These are phyloP conservation scores for Apium graveolens DNA, from an alignment of 129 eudicot genomes.

Conservation along the genomic window DNA sequence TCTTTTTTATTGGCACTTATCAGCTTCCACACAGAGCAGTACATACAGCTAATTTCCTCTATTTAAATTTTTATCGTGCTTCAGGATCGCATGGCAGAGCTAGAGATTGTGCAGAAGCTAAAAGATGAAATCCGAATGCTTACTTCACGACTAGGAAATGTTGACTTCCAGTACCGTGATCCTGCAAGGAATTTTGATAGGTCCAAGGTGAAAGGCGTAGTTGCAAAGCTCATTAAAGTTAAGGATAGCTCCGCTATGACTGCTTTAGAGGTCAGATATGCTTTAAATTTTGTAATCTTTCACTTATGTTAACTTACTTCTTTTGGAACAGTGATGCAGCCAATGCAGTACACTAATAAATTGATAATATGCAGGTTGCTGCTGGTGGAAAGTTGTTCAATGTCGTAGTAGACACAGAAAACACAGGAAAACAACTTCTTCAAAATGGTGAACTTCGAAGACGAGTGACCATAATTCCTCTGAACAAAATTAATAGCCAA, in stretches of 20 bases:
- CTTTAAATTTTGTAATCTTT: slow-evolving; percentile 3
- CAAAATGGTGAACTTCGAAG: slow-evolving; percentile 80
- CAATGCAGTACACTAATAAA: not conserved
- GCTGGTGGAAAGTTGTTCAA: slow-evolving; percentile 94
- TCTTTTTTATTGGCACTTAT: slow-evolving; percentile 13
- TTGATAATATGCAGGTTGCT: slow-evolving; percentile 52
- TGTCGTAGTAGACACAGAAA: slow-evolving; percentile 85
- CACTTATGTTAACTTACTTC: not conserved
- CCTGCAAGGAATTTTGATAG: slow-evolving; percentile 84
- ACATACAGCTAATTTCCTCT: slow-evolving; percentile 3
- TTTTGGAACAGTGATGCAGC: not conserved
- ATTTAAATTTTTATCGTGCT: not conserved
- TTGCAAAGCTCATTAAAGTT: slow-evolving; percentile 93
- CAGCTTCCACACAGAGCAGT: slow-evolving; percentile 5
- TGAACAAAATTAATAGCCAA: slow-evolving; percentile 73
- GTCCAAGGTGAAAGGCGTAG: slow-evolving; percentile 94
- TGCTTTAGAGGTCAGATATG: slow-evolving; percentile 71
- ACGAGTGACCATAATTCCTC: slow-evolving; percentile 90
- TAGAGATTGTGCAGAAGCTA: slow-evolving; percentile 51
- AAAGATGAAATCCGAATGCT: slow-evolving; percentile 65
- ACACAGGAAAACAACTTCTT: slow-evolving; percentile 81
- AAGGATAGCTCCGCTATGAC: slow-evolving; percentile 79
- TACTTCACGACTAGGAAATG: slow-evolving; percentile 64
- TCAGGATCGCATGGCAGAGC: slow-evolving; percentile 67
- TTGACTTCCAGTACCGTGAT: slow-evolving; percentile 74